phyloP scores from a whole-genome alignment of 2,329 filamentous ascomycete genomes.

The Colletotrichum liriopes region DNA sequence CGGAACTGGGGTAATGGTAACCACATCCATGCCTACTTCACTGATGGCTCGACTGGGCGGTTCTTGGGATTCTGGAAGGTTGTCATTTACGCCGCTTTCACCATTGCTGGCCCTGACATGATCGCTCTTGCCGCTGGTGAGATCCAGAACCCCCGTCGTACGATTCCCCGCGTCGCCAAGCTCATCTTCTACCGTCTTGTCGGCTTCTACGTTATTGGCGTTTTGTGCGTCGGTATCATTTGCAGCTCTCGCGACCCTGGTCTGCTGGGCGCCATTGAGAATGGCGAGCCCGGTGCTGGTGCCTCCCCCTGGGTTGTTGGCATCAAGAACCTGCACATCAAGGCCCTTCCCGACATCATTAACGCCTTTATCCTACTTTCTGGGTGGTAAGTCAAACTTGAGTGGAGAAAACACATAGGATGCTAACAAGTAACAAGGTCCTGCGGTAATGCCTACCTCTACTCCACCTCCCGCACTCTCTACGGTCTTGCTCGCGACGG shows the following conservation, averaged over 20 bases:
- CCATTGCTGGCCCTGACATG: slow-evolving; percentile 78
- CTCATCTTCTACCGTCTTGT: slow-evolving; percentile 82
- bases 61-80: slow-evolving; percentile 71
- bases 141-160: slow-evolving; percentile 74
- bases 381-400: slow-evolving; percentile 39
- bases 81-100: slow-evolving; percentile 79
- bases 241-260: slow-evolving; percentile 72
- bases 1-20: slow-evolving; percentile 64
- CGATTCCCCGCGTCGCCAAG: slow-evolving; percentile 80
- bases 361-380: slow-evolving; percentile 61
- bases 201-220: slow-evolving; percentile 79
- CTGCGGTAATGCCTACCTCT: slow-evolving; percentile 67
- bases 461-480: slow-evolving; percentile 65
- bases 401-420: background rate
- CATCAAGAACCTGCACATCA: slow-evolving; percentile 69
- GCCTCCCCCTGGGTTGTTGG: slow-evolving; percentile 69
- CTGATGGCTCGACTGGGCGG: slow-evolving; percentile 67
- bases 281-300: slow-evolving; percentile 63
- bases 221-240: slow-evolving; percentile 71
- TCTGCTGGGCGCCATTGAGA: slow-evolving; percentile 68
- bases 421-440: slow-evolving; percentile 48
- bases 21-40: slow-evolving; percentile 54
- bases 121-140: slow-evolving; percentile 71
- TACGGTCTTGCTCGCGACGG: slow-evolving; percentile 67
- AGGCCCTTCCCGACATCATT: slow-evolving; percentile 69